Evolutionary conservation across 2,329 filamentous ascomycete genomes (phyloP).

Genomic region (Biscogniauxia marginata): DNA sequence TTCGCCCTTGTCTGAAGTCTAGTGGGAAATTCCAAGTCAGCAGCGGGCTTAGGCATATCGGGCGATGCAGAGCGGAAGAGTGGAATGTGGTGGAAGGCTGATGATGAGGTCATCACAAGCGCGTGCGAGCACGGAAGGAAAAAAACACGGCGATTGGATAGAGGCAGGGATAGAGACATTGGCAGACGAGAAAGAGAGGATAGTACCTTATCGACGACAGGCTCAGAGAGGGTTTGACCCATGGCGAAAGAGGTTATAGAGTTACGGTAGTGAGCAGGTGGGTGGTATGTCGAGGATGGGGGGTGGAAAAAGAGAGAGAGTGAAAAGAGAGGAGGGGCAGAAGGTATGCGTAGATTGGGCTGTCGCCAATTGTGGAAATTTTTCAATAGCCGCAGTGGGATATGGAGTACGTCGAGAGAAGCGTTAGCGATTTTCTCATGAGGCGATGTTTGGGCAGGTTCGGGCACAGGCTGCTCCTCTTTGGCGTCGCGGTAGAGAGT

Average conservation of each 20-base stretch:
- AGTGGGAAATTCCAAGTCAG: constrained; percentile 27
- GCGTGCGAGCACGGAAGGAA: constrained; percentile 12
- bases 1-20: constrained; percentile 87
- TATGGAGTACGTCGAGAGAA: constrained; percentile 1
- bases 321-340: constrained; percentile 1
- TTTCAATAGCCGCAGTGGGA: constrained; percentile 19
- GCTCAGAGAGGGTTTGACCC: constrained; percentile 99
- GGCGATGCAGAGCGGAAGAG: background rate
- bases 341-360: background rate
- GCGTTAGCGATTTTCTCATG: background rate
- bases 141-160: constrained; percentile 20
- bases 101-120: constrained; percentile 21
- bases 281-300: constrained; percentile 19
- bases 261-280: constrained; percentile 26
- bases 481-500: background rate
- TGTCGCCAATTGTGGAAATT: constrained; percentile 22
- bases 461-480: background rate
- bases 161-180: constrained; percentile 7
- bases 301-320: constrained; percentile 16
- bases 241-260: constrained; percentile 52
- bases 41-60: constrained; percentile 2
- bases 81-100: constrained; percentile 8
- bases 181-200: constrained; percentile 25
- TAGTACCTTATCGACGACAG: constrained; percentile 97
- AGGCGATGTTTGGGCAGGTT: background rate